Evolutionary conservation across 352 stramenopile genomes (phyloP).

Genomic region (Pythium monospermum): DNA sequence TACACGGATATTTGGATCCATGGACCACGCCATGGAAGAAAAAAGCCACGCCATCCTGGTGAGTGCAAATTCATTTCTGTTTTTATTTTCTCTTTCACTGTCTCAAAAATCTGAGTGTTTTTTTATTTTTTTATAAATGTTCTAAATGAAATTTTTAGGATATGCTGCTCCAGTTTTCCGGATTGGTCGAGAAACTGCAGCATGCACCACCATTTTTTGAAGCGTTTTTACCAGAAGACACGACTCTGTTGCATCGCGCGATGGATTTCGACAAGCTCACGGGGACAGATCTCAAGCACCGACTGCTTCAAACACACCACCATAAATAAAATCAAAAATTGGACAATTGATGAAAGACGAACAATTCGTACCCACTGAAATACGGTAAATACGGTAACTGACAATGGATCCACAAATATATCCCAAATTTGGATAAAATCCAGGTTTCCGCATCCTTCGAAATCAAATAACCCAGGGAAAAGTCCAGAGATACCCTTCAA

Average conservation of each 20-base stretch:
- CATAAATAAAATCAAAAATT: too few relatives aligned
- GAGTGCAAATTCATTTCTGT: not conserved
- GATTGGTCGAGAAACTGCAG: conserved; percentile 47
- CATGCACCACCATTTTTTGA: conserved; percentile 47
- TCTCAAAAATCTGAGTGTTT: not conserved
- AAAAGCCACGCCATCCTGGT: conserved; percentile 55
- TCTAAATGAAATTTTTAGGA: conserved; percentile 34
- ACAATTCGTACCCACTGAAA: too few relatives aligned
- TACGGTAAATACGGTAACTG: too few relatives aligned
- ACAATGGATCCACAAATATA: too few relatives aligned
- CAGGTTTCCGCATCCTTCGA: too few relatives aligned
- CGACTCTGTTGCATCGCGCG: not conserved
- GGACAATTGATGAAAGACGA: too few relatives aligned
- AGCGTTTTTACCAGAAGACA: conserved; percentile 9
- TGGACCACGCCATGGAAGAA: conserved; percentile 47
- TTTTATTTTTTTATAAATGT: not conserved
- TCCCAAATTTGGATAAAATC: too few relatives aligned
- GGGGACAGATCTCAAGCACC: conserved; percentile 1
- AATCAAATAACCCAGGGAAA: too few relatives aligned
- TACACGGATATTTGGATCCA: conserved; percentile 22
- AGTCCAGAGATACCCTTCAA: too few relatives aligned
- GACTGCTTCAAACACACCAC: conserved; percentile 8
- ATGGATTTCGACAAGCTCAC: conserved; percentile 4
- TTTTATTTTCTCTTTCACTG: not conserved
- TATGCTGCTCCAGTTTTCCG: conserved; percentile 52